Percentiles rank a stretch among this genome's conserved stretches.
Conservation (phyloP, 371 early-diverging fungal genomes). For the Apophysomyces sp. region DNA sequence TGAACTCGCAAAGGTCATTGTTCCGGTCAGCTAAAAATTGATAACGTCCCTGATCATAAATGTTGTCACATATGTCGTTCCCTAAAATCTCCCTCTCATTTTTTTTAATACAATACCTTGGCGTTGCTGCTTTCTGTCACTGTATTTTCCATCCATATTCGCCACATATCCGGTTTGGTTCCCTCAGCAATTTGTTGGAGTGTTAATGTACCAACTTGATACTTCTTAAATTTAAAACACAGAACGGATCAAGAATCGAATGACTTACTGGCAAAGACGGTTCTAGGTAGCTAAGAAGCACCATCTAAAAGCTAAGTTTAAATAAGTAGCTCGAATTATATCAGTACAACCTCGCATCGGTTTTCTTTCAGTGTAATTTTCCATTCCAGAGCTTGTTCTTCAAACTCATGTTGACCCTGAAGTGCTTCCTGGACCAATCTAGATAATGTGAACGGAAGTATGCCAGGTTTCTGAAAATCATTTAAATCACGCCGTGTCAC, state of each 20-base stretch:
- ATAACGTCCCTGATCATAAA: not conserved
- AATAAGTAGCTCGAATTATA: too few species aligned
- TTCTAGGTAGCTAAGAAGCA: conserved; percentile 6
- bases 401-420: conserved; percentile 9
- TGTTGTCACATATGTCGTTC: not conserved
- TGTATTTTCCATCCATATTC: conserved; percentile 10
- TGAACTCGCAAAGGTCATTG: conserved; percentile 4
- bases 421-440: conserved; percentile 3
- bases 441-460: not conserved
- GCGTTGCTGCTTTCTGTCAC: not conserved
- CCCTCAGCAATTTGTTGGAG: not conserved
- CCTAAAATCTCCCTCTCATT: too few species aligned
- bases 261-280: conserved; percentile 6
- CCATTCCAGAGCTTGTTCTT: conserved; percentile 11
- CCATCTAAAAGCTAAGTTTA: not conserved
- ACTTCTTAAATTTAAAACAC: not conserved
- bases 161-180: not conserved
- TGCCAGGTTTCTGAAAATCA: not conserved
- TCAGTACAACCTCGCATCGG: conserved; percentile 1
- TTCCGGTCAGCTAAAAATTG: conserved; percentile 6
- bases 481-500: conserved; percentile 7
- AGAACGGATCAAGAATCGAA: not conserved
- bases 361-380: not conserved
- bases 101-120: conserved; percentile 1
- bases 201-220: conserved; percentile 4